These are phyloP conservation scores for Dianthus caryophyllus DNA, from an alignment of 148 eudicot genomes.

Conservation along the genomic window DNA sequence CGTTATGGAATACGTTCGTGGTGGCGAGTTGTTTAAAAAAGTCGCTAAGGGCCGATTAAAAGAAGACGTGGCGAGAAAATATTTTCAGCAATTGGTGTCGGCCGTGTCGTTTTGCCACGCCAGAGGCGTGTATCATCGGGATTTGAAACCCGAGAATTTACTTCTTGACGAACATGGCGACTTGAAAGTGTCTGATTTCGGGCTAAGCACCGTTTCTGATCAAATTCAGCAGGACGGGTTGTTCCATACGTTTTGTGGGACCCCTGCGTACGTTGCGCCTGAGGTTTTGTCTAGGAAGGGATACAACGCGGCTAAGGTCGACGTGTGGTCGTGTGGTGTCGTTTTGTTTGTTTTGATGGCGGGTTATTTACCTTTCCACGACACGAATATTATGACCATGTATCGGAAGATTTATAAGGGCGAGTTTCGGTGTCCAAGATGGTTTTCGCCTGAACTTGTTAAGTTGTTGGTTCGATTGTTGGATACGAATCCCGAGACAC, in stretches of 20 bases:
- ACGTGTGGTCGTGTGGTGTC: conserved; percentile 58
- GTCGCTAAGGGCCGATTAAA: conserved; percentile 47
- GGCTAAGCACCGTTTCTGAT: conserved; percentile 48
- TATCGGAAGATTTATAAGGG: conserved; percentile 53
- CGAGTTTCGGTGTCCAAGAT: conserved; percentile 45
- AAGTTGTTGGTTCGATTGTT: conserved; percentile 36
- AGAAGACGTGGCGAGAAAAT: conserved; percentile 52
- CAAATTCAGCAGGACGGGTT: conserved; percentile 51
- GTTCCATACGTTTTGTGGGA: conserved; percentile 58
- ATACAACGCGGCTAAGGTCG: conserved; percentile 50
- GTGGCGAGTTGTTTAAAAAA: conserved; percentile 60
- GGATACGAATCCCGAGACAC: conserved; percentile 47
- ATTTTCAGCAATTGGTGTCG: conserved; percentile 52
- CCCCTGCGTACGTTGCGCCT: conserved; percentile 69
- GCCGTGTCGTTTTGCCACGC: conserved; percentile 62
- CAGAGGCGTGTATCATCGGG: conserved; percentile 55
- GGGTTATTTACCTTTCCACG: conserved; percentile 58
- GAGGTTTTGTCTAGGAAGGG: conserved; percentile 52
- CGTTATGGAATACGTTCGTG: conserved; percentile 54
- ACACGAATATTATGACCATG: conserved; percentile 48
- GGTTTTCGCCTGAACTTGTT: conserved; percentile 54
- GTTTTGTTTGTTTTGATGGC: conserved; percentile 56
- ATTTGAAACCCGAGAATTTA: conserved; percentile 58
- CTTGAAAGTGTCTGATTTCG: conserved; percentile 59
- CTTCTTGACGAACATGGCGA: conserved; percentile 54